phyloP scores from a whole-genome alignment of 2,329 filamentous ascomycete genomes.

The Fusarium armeniacum region DNA sequence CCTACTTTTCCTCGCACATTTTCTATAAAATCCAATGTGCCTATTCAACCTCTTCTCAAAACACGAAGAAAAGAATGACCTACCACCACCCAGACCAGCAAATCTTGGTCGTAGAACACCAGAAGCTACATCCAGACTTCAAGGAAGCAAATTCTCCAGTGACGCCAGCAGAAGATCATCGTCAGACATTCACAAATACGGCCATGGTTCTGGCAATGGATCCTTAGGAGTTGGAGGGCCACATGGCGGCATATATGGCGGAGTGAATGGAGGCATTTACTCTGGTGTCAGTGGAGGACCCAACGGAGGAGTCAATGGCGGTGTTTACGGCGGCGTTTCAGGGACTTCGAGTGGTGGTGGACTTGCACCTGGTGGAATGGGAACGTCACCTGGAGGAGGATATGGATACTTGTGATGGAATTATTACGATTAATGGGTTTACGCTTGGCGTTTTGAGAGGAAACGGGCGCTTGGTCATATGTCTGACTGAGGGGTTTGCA shows the following conservation, averaged over 20 bases:
- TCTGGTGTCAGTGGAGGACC: conserved; percentile 26
- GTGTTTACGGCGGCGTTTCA: conserved; percentile 39
- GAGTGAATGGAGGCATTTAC: conserved; percentile 37
- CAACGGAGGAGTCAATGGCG: conserved; percentile 25
- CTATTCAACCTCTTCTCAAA: conserved; percentile 38
- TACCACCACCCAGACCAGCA: conserved; percentile 20
- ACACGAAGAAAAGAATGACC: conserved; percentile 18
- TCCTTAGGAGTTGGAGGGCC: conserved; percentile 22
- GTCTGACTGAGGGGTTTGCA: fast-evolving
- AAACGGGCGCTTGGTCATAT: background rate
- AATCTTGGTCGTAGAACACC: conserved; percentile 32
- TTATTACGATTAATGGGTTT: background rate
- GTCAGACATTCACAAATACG: conserved; percentile 6
- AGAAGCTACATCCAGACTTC: conserved; percentile 33
- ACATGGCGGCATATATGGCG: conserved; percentile 27
- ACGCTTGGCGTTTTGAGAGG: background rate
- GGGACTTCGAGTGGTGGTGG: conserved; percentile 30
- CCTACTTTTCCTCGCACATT: background rate
- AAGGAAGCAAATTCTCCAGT: conserved; percentile 25
- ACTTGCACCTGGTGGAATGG: conserved; percentile 26
- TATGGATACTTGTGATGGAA: conserved; percentile 17
- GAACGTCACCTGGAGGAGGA: conserved; percentile 28
- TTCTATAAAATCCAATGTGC: conserved; percentile 10
- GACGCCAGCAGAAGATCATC: conserved; percentile 25
- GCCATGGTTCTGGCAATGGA: conserved; percentile 21